Base-by-base conservation (phyloP, 2,329 filamentous ascomycete genomes). In the Penicillium sp. region DNA sequence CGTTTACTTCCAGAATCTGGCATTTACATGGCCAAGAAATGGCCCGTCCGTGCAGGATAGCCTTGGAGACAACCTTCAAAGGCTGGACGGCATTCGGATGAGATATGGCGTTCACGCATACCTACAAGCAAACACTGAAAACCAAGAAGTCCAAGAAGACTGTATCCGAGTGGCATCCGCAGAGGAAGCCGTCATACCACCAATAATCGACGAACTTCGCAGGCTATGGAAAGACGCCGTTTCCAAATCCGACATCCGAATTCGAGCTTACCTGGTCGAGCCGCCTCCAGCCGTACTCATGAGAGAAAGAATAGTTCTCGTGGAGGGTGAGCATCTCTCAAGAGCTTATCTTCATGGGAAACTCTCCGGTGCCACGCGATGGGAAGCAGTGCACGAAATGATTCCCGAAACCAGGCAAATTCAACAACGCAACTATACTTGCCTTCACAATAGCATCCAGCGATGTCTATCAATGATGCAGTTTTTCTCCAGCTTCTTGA, bases 11-110 rank as follows among this genome's bases (percentile, higher is more conserved):
- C 18, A 22, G 18, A 11, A 27, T 27, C n/a, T 27, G 6, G 25
- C 10, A 5, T 14, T 48, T 9, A 10, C 29, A 13, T 74, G 70
- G 72, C 71, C 70, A 2, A 44, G 51, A 1, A 55, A 66, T 20
- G 68, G 72, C 4, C 63, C 66, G 23, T 53, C 61, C 0, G 51
- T 69, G 2, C 52, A 62, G 9, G 58, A 67, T 8, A 52, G 63
- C 8, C 55, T 74, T 9, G 71, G 70, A 1, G 37, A 45, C 7
- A 60, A 62, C 23, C 57, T 65, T 6, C 68, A 73, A 47, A 59
- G 57, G 4, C 57, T 75, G 3, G 71, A 75, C 44, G 45, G 52
- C 5, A 61, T 74, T 9, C 64, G 72, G 3, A 56, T 57, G 22
- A 59, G 59, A 15, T 62, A 56, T 32, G 53, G 54, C 3, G 71